Percentiles rank a stretch among this genome's conserved stretches.
phyloP scores from a whole-genome alignment of 2,329 filamentous ascomycete species.

The Aspergillus cejpii region DNA sequence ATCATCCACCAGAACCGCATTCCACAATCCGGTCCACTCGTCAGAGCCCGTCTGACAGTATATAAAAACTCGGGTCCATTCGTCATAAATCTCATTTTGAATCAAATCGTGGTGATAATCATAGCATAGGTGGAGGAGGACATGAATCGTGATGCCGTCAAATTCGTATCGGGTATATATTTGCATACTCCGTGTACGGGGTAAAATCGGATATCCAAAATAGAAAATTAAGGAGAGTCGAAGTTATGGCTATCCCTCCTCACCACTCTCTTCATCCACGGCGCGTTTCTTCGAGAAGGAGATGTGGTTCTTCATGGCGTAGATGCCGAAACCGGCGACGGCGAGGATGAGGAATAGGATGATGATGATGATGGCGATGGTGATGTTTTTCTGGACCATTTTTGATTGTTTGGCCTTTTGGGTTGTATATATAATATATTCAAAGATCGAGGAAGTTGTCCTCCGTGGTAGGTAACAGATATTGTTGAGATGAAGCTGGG shows the following conservation, averaged over 20 bases:
- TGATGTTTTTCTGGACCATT: conserved; percentile 43
- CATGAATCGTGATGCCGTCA: too few species aligned
- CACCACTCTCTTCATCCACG: conserved; percentile 29
- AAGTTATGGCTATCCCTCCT: conserved; percentile 12
- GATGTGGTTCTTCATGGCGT: conserved; percentile 29
- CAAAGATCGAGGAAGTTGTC: neutral
- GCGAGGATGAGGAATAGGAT: conserved; percentile 44
- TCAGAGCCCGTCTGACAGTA: too few species aligned
- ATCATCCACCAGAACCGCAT: too few species aligned
- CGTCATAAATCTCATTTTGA: too few species aligned
- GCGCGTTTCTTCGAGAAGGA: conserved; percentile 23
- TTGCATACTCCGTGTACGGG: too few species aligned
- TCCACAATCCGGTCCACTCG: too few species aligned
- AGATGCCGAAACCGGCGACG: conserved; percentile 36
- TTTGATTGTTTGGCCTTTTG: neutral
- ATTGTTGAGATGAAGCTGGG: too few species aligned
- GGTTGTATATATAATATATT: conserved; percentile 1
- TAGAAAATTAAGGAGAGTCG: neutral
- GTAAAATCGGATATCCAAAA: too few species aligned
- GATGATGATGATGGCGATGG: conserved; percentile 47
- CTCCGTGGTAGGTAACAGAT: neutral
- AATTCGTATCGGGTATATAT: too few species aligned
- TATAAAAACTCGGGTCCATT: too few species aligned
- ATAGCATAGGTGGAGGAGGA: too few species aligned
- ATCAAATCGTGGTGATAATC: too few species aligned